phyloP scores from a whole-genome alignment of 352 stramenopile species.

The Globisporangium orthogonon region DNA sequence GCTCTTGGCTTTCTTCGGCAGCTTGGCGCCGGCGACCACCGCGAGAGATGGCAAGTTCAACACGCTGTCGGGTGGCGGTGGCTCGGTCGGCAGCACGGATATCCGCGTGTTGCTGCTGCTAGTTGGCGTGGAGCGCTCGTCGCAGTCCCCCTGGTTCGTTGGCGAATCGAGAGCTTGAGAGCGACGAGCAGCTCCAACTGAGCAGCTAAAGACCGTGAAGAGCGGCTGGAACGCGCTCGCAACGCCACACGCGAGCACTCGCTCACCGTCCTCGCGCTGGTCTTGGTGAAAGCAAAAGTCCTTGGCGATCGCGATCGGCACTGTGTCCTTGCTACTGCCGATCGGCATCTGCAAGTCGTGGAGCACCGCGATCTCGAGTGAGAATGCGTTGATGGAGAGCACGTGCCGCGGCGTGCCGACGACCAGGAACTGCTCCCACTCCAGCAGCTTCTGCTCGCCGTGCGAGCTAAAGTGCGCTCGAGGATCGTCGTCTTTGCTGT shows the following conservation, averaged over 20 bases:
- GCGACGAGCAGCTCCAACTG: not conserved
- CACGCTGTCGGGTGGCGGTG: constrained; percentile 42
- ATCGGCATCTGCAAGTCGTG: constrained; percentile 39
- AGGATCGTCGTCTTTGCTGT: not conserved
- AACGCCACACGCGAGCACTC: constrained; percentile 33
- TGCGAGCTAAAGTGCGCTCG: constrained; percentile 36
- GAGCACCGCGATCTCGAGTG: constrained; percentile 49
- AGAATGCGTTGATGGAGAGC: constrained; percentile 59
- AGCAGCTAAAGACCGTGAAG: constrained; percentile 30
- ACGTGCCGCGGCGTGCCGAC: constrained; percentile 41
- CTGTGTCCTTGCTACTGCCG: not conserved
- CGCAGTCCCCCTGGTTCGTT: not conserved
- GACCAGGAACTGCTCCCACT: constrained; percentile 47
- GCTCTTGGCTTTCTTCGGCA: constrained; percentile 11
- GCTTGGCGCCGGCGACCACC: constrained; percentile 8
- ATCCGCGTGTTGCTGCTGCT: constrained; percentile 11
- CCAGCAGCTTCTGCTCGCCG: constrained; percentile 38
- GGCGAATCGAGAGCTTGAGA: not conserved
- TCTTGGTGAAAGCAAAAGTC: constrained; percentile 44
- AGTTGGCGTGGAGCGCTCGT: not conserved
- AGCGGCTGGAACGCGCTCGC: constrained; percentile 65
- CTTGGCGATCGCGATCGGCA: constrained; percentile 39
- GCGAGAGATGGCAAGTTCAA: constrained; percentile 46
- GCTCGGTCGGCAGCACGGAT: constrained; percentile 43
- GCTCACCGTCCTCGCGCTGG: constrained; percentile 9